Evolutionary conservation across 306 rosid species (phyloP), one percentile per base, ranked within the genome.

Genomic region (Boehmeria nivea): DNA sequence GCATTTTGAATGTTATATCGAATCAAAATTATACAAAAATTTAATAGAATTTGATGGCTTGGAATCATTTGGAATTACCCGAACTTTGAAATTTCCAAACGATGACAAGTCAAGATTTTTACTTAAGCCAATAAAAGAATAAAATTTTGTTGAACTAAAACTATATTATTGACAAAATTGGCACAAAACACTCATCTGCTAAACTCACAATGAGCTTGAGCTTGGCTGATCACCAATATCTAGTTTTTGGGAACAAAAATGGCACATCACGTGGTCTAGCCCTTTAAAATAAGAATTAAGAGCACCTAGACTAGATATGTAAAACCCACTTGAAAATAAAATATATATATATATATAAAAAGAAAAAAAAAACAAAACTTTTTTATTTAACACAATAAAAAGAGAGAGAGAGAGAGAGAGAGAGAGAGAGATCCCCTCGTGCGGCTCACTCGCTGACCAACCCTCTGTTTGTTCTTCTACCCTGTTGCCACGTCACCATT

Each of bases 401-500:
- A 65, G 51, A 54, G n/a, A n/a, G n/a, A n/a, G n/a, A n/a, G n/a
- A n/a, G n/a, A n/a, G n/a, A n/a, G n/a, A n/a, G n/a, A n/a, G 84
- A 81, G 78, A 62, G 20, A 14, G 31, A 19, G 12, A 65, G 51
- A 54, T 86, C 84, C 89, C 86, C 89, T 85, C 85, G 89, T 82
- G 94, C 79, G 84, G 72, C 89, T 79, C 83, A 72, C 73, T 72
- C 73, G 84, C 87, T 74, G 89, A 77, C 78, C 62, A 81, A 72
- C 77, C 36, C 78, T 68, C 68, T 76, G 51, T 68, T 69, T 67
- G 60, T 78, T 83, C 74, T 70, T 61, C 76, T 59, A 57, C 8
- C 40, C 61, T 37, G 46, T 7, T 54, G 78, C 64, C 73, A 63
- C 72, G 60, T 69, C 69, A 39, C 40, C 57, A 25, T 45, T 57